Base-by-base conservation (phyloP, 169 alveolate genomes). In the Eimeria sp. region DNA sequence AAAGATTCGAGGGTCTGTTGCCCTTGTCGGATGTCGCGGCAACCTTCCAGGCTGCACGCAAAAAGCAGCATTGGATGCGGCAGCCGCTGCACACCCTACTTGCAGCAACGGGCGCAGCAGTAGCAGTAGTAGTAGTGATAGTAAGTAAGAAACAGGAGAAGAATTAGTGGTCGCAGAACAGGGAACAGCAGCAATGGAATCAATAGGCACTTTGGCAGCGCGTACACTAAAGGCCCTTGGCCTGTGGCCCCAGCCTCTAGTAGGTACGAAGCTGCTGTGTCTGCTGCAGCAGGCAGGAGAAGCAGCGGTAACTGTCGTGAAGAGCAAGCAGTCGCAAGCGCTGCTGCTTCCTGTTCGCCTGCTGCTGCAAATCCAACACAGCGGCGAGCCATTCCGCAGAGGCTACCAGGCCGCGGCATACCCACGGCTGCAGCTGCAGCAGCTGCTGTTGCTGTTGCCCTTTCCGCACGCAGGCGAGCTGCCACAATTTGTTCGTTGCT, bases 351-450 rank as follows among this genome's bases (percentile, higher is more conserved):
- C 30, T 63, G 63, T 14, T 63, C 84, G 84, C 61, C 54, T 88
- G 94, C 94, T 88, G 94, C 82, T 20, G 94, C 86, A 54, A 67
- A 65, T 58, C 92, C 92, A 84, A 84, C 61, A 43, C 92, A 84
- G 7, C 92, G 92, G 78, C 76, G 54, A 18, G 92, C 92, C 92
- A 30, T 54, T 6, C 92, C 92, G 47, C 92, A 84, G 6, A 84
- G 57, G 61, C 92, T 84, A 30, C 92, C 76, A 18, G 78, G 78
- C 58, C 92, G 54, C 40, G 92, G 92, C 92, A 84, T 84, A 14
- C 92, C 92, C 45, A 43, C 92, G 0, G 57, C 72, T 43, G 94
- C 94, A 18, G 94, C 84, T 34, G 94, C 84, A 20, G 70, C 82
- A 5, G 94, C 84, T 43, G 94, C 83, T 49, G 94, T 67, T 88